A percentile compares a stretch with the other conserved stretches of the same genome.
Conservation (phyloP, 1,139 yeast species). For the Scheffersomyces cryptocercus region DNA sequence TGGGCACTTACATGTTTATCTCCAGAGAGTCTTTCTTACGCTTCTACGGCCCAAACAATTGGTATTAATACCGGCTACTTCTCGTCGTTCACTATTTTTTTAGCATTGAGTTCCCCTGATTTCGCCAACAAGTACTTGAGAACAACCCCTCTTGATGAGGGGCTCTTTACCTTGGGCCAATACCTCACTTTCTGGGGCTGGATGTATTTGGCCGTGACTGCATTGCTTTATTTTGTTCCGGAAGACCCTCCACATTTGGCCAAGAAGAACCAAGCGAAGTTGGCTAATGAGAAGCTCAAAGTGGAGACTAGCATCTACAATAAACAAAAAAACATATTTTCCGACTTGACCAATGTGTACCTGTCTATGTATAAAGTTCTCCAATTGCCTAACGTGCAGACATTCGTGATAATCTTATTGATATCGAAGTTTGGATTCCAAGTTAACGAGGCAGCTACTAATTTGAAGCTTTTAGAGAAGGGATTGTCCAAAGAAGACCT, state of each 20-base stretch:
- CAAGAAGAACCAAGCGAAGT: conserved; percentile 38
- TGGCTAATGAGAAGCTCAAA: conserved; percentile 34
- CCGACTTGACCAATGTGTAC: conserved; percentile 56
- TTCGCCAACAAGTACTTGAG: conserved; percentile 87
- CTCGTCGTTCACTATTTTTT: conserved; percentile 82
- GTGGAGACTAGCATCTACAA: conserved; percentile 26
- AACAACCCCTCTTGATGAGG: conserved; percentile 56
- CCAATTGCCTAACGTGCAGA: conserved; percentile 72
- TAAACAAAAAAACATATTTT: conserved; percentile 23
- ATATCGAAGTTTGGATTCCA: conserved; percentile 90
- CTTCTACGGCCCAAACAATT: conserved; percentile 95
- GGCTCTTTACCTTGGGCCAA: conserved; percentile 70
- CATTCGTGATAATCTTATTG: conserved; percentile 71
- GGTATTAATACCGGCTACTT: conserved; percentile 95
- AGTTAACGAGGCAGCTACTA: conserved; percentile 95
- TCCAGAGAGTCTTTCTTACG: conserved; percentile 80
- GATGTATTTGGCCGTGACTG: conserved; percentile 67
- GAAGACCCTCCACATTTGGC: conserved; percentile 64
- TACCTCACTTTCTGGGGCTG: conserved; percentile 81
- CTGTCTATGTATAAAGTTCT: conserved; percentile 74
- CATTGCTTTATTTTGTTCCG: conserved; percentile 57
- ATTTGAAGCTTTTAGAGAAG: conserved; percentile 84
- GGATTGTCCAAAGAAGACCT: conserved; percentile 93
- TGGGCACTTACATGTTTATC: conserved; percentile 94
- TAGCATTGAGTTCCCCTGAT: conserved; percentile 89